Evolutionary conservation across 148 eudicot species (phyloP).

Genomic region (Dysphania ambrosioides): DNA sequence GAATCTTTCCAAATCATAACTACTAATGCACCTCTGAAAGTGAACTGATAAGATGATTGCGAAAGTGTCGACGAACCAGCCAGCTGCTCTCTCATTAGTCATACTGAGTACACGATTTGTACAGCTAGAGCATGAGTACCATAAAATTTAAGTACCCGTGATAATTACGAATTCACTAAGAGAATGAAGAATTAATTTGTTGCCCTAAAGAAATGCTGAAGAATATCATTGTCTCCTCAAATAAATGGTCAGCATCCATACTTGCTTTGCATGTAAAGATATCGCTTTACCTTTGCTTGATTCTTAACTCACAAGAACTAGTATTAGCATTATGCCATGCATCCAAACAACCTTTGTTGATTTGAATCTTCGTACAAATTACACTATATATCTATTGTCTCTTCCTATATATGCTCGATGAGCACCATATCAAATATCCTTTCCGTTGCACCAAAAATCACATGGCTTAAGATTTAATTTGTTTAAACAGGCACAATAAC

Average conservation of each 20-base stretch:
- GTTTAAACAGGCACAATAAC: neutral
- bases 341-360: neutral
- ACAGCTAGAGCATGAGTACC: no score
- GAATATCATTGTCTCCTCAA: neutral
- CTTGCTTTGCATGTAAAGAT: neutral
- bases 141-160: no score
- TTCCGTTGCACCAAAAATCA: neutral
- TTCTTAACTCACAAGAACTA: no score
- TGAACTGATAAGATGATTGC: constrained; percentile 9
- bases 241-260: neutral
- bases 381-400: neutral
- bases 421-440: neutral
- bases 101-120: neutral
- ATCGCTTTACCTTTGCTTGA: neutral
- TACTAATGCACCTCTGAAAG: constrained; percentile 18
- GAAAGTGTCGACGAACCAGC: neutral
- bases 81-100: neutral
- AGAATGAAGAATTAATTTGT: neutral
- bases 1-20: constrained; percentile 30
- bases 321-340: neutral
- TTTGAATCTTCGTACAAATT: neutral
- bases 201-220: neutral
- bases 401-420: neutral
- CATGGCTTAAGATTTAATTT: neutral
- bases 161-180: no score